These are phyloP conservation scores for Ustilago cynodontis DNA, from an alignment of 1,284 basidiomycete genomes.

Conservation along the genomic window DNA sequence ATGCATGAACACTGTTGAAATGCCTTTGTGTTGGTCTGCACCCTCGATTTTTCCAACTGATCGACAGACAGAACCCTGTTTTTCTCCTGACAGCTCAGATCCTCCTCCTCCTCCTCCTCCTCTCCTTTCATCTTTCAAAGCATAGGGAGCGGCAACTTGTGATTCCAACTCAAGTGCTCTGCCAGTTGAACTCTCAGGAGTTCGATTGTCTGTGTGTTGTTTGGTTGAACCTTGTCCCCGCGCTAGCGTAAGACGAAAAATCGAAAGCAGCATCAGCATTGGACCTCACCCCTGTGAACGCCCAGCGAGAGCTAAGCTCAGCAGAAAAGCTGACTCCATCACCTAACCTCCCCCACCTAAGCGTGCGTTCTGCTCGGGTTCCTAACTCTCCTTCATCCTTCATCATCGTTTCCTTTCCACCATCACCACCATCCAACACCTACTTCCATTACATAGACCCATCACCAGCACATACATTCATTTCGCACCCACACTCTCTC, in stretches of 20 bases:
- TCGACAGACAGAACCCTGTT: background rate
- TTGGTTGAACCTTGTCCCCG: background rate
- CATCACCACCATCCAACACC: background rate
- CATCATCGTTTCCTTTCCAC: slow-evolving; percentile 6
- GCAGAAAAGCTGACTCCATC: slow-evolving; percentile 1
- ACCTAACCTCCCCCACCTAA: background rate
- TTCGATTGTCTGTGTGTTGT: no score
- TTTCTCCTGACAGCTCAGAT: background rate
- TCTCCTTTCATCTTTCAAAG: no score
- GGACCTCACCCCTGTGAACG: background rate
- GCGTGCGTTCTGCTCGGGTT: slow-evolving; percentile 1
- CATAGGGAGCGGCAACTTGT: background rate
- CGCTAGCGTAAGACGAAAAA: slow-evolving; percentile 14
- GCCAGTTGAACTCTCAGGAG: no score
- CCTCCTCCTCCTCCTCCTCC: no score
- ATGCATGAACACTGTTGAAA: background rate
- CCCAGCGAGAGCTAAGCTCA: background rate
- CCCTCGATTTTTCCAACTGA: slow-evolving; percentile 10
- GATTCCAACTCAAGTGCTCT: no score
- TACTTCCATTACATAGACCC: slow-evolving; percentile 2
- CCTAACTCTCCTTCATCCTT: slow-evolving; percentile 3
- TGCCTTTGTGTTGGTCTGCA: slow-evolving; percentile 9
- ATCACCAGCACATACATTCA: background rate
- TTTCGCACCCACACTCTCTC: background rate
- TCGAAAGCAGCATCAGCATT: no score